Evolutionary conservation across 495 filamentous ascomycete genomes (phyloP).

Genomic region (Friedmanniomyces simplex): DNA sequence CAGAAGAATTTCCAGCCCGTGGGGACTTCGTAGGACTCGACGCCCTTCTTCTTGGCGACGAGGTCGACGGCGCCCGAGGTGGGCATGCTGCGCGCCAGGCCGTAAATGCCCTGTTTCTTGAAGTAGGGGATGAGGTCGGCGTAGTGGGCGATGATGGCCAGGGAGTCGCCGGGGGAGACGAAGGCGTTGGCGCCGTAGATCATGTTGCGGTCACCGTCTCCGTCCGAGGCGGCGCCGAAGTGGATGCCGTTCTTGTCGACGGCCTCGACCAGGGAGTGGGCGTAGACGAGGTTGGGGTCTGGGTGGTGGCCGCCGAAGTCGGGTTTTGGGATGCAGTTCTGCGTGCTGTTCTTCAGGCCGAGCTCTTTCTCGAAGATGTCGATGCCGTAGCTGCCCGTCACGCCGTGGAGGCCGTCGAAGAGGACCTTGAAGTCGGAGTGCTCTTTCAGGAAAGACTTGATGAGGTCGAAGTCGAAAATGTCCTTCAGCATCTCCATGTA

Average conservation of each 20-base stretch:
- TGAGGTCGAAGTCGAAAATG: conserved; percentile 94
- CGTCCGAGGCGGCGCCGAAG: conserved; percentile 92
- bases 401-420: conserved; percentile 88
- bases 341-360: conserved; percentile 69
- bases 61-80: conserved; percentile 91
- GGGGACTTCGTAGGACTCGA: conserved; percentile 90
- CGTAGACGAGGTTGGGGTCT: conserved; percentile 97
- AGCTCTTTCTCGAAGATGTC: conserved; percentile 93
- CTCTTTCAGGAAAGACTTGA: conserved; percentile 76
- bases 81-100: conserved; percentile 92
- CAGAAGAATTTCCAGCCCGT: conserved; percentile 99
- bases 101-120: conserved; percentile 90
- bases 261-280: conserved; percentile 84
- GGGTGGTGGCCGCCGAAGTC: conserved; percentile 97
- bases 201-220: conserved; percentile 99
- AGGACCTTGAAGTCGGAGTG: conserved; percentile 93
- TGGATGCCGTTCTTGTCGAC: conserved; percentile 87
- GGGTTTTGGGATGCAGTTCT: conserved; percentile 85
- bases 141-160: conserved; percentile 96
- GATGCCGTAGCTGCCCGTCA: conserved; percentile 89
- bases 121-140: conserved; percentile 94
- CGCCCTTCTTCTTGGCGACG: conserved; percentile 85
- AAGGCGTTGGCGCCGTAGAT: conserved; percentile 96
- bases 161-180: conserved; percentile 90
- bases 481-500: conserved; percentile 93